A percentile compares a stretch with the other conserved stretches of the same genome.
Evolutionary conservation across 768 basidiomycete genomes (phyloP).

Genomic region (Lactifluus pinguis): DNA sequence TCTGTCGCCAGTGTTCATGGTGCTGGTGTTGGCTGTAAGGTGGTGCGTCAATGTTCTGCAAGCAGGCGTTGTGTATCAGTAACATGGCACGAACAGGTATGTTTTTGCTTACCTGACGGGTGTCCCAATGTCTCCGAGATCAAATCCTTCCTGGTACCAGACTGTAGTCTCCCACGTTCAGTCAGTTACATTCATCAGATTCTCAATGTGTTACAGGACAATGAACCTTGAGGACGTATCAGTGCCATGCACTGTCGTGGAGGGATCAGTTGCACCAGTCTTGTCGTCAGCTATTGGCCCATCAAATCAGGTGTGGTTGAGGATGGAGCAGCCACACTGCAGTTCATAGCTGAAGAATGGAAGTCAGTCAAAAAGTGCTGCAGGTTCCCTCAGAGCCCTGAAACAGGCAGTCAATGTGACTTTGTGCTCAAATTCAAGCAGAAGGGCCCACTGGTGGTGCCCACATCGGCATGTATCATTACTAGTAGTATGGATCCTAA

Average conservation of each 20-base stretch:
- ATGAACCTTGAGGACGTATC: conserved; percentile 47
- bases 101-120: too few relatives aligned
- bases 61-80: too few relatives aligned
- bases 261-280: conserved; percentile 60
- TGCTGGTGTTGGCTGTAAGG: too few relatives aligned
- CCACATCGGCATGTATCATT: too few relatives aligned
- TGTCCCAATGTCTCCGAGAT: conserved; percentile 41
- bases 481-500: too few relatives aligned
- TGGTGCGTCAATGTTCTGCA: too few relatives aligned
- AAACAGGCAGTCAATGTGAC: conserved; percentile 72
- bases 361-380: conserved; percentile 68
- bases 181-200: conserved; percentile 49
- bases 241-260: conserved; percentile 75
- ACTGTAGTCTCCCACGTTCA: conserved; percentile 57
- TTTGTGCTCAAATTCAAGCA: conserved; percentile 59
- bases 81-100: too few relatives aligned
- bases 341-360: conserved; percentile 62
- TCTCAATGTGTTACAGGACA: conserved; percentile 50
- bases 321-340: conserved; percentile 56
- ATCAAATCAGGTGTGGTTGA: conserved; percentile 54
- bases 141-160: conserved; percentile 68
- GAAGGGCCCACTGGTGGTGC: too few relatives aligned
- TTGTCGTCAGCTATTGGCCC: conserved; percentile 68
- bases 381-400: conserved; percentile 66
- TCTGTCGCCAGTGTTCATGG: too few relatives aligned